phyloP scores from a whole-genome alignment of 805 yeast species.

The Tetrapisispora iriomotensis region DNA sequence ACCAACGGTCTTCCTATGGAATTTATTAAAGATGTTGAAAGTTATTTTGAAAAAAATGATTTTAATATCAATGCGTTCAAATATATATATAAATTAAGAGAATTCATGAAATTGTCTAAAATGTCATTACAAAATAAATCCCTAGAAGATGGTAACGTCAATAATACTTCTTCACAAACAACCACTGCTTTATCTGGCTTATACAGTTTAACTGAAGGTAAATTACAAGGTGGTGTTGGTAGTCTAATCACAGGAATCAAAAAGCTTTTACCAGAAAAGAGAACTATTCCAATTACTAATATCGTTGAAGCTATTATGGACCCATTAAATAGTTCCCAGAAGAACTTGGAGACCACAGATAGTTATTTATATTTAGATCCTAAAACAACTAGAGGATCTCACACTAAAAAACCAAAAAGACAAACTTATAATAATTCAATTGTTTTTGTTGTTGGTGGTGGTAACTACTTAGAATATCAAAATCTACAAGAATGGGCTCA shows the following conservation, averaged over 20 bases:
- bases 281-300: constrained; percentile 79
- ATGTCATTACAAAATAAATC: constrained; percentile 31
- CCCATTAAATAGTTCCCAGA: constrained; percentile 54
- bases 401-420: constrained; percentile 79
- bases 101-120: constrained; percentile 48
- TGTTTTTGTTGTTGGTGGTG: constrained; percentile 95
- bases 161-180: constrained; percentile 17
- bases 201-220: constrained; percentile 74
- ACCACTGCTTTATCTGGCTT: constrained; percentile 51
- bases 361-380: constrained; percentile 90
- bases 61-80: constrained; percentile 54
- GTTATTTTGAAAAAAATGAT: constrained; percentile 45
- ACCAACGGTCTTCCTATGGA: constrained; percentile 34
- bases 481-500: constrained; percentile 84
- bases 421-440: constrained; percentile 70
- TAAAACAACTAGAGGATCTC: constrained; percentile 73
- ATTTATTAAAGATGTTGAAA: constrained; percentile 51
- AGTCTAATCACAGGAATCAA: constrained; percentile 81
- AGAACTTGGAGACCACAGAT: constrained; percentile 66
- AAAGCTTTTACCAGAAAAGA: constrained; percentile 77
- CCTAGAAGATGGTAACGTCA: constrained; percentile 25
- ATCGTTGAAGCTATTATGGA: constrained; percentile 89
- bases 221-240: constrained; percentile 80
- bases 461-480: constrained; percentile 88
- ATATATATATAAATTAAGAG: constrained; percentile 75